These are phyloP conservation scores for Boletus insuetus DNA, from an alignment of 768 basidiomycete species.

Conservation along the genomic window DNA sequence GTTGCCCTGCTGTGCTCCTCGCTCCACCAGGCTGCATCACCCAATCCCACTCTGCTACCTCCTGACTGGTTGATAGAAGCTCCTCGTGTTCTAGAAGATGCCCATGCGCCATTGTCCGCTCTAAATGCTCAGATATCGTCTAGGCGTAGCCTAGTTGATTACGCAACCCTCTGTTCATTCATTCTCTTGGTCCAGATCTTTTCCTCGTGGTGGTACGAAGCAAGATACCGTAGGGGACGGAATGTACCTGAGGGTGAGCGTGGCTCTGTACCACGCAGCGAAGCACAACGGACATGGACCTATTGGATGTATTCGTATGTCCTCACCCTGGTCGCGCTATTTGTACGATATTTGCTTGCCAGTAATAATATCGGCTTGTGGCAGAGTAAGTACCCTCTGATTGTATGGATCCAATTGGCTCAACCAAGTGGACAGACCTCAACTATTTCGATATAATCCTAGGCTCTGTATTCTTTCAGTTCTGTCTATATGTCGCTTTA, in stretches of 20 bases:
- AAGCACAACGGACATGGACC: slow-evolving; percentile 57
- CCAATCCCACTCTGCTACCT: slow-evolving; percentile 41
- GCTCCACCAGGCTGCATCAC: slow-evolving; percentile 35
- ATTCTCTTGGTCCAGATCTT: slow-evolving; percentile 77
- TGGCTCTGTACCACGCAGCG: slow-evolving; percentile 72
- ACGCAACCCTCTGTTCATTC: slow-evolving; percentile 76
- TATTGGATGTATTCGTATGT: slow-evolving; percentile 64
- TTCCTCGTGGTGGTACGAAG: slow-evolving; percentile 75
- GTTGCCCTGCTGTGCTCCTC: slow-evolving; percentile 62
- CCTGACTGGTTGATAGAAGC: slow-evolving; percentile 76
- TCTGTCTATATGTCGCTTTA: slow-evolving; percentile 84
- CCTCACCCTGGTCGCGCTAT: slow-evolving; percentile 48
- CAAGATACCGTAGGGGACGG: slow-evolving; percentile 40
- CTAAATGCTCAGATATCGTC: slow-evolving; percentile 59
- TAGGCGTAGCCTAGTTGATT: slow-evolving; percentile 73
- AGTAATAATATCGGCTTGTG: slow-evolving; percentile 52
- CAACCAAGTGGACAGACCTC: slow-evolving; percentile 52
- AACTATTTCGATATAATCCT: slow-evolving; percentile 71
- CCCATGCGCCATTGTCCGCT: slow-evolving; percentile 41
- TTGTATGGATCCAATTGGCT: not conserved
- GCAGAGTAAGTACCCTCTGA: slow-evolving; percentile 54
- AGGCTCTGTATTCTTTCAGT: slow-evolving; percentile 82
- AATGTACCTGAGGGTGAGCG: slow-evolving; percentile 64
- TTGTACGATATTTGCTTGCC: slow-evolving; percentile 47
- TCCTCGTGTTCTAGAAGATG: slow-evolving; percentile 53